Percentiles rank a stretch among this genome's conserved stretches.
Evolutionary conservation across 768 basidiomycete species (phyloP).

Genomic region (Mycena haematopus): DNA sequence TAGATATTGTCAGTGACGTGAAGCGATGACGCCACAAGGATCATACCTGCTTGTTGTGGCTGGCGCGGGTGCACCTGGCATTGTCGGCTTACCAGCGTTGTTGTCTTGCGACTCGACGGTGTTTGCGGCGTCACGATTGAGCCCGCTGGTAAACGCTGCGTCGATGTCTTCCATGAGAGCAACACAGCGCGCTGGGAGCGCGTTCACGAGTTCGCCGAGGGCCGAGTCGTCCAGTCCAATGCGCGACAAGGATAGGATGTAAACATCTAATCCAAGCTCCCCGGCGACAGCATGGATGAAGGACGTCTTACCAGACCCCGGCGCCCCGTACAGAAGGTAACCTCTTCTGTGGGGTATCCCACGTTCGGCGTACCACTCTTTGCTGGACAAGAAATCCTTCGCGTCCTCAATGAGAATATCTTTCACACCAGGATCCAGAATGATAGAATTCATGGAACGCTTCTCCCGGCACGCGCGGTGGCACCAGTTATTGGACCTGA

Average conservation of each 20-base stretch:
- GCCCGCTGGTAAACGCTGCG: slow-evolving; percentile 55
- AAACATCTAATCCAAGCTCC: slow-evolving; percentile 71
- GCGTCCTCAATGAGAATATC: slow-evolving; percentile 66
- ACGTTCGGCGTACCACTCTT: slow-evolving; percentile 66
- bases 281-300: slow-evolving; percentile 73
- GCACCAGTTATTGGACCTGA: slow-evolving; percentile 49
- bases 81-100: slow-evolving; percentile 2
- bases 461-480: slow-evolving; percentile 58
- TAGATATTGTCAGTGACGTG: slow-evolving; percentile 24
- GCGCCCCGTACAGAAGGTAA: slow-evolving; percentile 58
- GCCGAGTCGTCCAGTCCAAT: slow-evolving; percentile 60
- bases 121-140: slow-evolving; percentile 34
- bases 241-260: slow-evolving; percentile 66
- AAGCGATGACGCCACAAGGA: neutral
- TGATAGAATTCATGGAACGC: slow-evolving; percentile 61
- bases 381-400: slow-evolving; percentile 61
- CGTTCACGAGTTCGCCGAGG: slow-evolving; percentile 58
- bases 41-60: slow-evolving; percentile 28
- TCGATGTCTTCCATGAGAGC: slow-evolving; percentile 80
- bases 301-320: slow-evolving; percentile 76
- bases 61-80: slow-evolving; percentile 15
- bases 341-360: slow-evolving; percentile 47
- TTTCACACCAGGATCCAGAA: slow-evolving; percentile 63
- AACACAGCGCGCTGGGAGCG: slow-evolving; percentile 61
- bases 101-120: slow-evolving; percentile 2